Evolutionary conservation across 495 filamentous ascomycete species (phyloP).

Genomic region (Tetracladium setigerum): DNA sequence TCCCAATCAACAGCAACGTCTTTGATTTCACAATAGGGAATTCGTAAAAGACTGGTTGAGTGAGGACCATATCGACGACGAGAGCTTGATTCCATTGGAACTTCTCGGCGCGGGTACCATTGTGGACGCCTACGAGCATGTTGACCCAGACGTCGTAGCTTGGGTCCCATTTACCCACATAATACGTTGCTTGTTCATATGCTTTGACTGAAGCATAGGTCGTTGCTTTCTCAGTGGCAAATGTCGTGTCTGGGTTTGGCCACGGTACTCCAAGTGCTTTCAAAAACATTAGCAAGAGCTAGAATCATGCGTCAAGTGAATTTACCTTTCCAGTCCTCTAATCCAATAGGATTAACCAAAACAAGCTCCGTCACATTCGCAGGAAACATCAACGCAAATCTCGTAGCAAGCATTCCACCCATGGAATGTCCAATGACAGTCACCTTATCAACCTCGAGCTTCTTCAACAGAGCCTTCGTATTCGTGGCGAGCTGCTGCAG

Average conservation of each 20-base stretch:
- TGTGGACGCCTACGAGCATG: constrained; percentile 37
- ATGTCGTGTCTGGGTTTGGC: constrained; percentile 23
- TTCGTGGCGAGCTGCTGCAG: constrained; percentile 34
- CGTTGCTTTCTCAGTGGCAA: constrained; percentile 21
- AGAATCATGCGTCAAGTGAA: too few relatives aligned
- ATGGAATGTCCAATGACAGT: constrained; percentile 39
- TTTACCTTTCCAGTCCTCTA: constrained; percentile 33
- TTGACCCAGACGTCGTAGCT: constrained; percentile 37
- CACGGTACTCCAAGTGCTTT: constrained; percentile 33
- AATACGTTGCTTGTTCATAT: constrained; percentile 39
- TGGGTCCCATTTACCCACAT: constrained; percentile 28
- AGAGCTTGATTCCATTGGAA: constrained; percentile 31
- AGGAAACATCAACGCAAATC: constrained; percentile 37
- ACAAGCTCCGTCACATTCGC: constrained; percentile 21
- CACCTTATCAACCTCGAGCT: constrained; percentile 23
- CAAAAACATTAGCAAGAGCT: too few relatives aligned
- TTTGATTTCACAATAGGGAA: constrained; percentile 26
- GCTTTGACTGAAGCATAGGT: constrained; percentile 29
- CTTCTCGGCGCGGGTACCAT: constrained; percentile 22
- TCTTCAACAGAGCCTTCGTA: constrained; percentile 27
- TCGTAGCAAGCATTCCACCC: constrained; percentile 36
- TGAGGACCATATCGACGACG: constrained; percentile 36
- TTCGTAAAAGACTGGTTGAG: constrained; percentile 36
- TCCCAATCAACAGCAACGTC: constrained; percentile 33
- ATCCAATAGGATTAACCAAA: constrained; percentile 32